Evolutionary conservation across 2,329 filamentous ascomycete genomes (phyloP), one percentile per base, ranked within the genome.

Genomic region (Tolypocladium inflatum): DNA sequence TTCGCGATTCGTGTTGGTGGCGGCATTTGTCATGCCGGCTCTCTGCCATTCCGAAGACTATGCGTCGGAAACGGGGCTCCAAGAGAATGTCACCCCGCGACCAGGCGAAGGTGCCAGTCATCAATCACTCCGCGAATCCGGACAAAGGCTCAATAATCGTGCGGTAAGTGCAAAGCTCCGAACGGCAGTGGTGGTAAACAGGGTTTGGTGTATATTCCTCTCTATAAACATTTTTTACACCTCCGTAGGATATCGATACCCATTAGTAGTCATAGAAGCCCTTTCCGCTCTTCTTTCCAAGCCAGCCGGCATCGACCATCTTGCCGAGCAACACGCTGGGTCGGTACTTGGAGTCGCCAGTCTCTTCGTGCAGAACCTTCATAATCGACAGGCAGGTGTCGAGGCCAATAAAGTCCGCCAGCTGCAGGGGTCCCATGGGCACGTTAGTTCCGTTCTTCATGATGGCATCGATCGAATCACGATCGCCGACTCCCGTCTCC

Each of bases 371-470:
- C 67, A 99, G 74, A 4, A 97, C 94, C 74, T 89, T 91, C 94
- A 99, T 99, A 68, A 99, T 99, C 26, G 93, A 86, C 61, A 97
- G 77, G 70, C 94, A 99, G 0, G 94, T 99, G 71, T 99, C 94
- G 51, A 99, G 80, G 9, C 94, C 94, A 67, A 99, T 97, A 68
- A 99, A 99, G 73, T 99, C 94, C 2, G 94, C 94, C 66, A 99
- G 76, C 67, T 91, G 87, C 63, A 99, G 79, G 11, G 94, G 94
- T 0, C 94, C 94, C 94, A 99, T 99, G 30, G 94, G 94, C 45
- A 99, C 94, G 70, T 96, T 96, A 26, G 94, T 99, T 53, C 94
- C 94, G 66, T 97, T 97, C 83, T 96, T 97, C 94, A 99, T 99
- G 67, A 99, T 99, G 63, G 83, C 87, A 70, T 99, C 94, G 64